Evolutionary conservation across 2,329 filamentous ascomycete species (phyloP).

Genomic region (Corynespora cassiicola): DNA sequence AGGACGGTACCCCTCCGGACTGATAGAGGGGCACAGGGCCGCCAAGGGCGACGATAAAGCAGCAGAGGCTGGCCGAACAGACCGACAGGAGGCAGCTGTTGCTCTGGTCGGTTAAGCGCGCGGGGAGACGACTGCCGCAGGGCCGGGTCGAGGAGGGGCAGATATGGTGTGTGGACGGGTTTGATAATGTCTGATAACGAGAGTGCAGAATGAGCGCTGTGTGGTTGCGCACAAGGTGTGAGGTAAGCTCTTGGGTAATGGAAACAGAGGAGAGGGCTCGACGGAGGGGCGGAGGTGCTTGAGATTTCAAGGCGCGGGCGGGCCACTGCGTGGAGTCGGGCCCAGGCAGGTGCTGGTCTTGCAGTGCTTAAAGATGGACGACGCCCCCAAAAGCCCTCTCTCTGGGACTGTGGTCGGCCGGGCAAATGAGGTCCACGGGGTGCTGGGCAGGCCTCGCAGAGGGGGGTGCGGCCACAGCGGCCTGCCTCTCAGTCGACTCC

Average conservation of each 20-base stretch:
- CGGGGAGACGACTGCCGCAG: constrained; percentile 38
- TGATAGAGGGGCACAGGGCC: constrained; percentile 44
- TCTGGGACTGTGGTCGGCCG: too few relatives aligned
- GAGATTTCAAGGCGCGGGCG: constrained; percentile 42
- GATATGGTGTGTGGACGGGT: constrained; percentile 43
- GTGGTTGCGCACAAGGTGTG: constrained; percentile 50
- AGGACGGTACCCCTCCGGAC: constrained; percentile 50
- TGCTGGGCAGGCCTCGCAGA: too few relatives aligned
- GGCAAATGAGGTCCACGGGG: too few relatives aligned
- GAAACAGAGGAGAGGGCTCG: constrained; percentile 43
- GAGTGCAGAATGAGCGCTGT: constrained; percentile 32
- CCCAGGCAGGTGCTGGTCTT: constrained; percentile 14
- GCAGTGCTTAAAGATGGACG: constrained; percentile 24
- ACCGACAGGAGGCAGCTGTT: constrained; percentile 30
- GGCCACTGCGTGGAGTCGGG: constrained; percentile 14
- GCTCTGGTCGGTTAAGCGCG: constrained; percentile 46
- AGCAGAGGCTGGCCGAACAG: constrained; percentile 20
- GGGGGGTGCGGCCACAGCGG: too few relatives aligned
- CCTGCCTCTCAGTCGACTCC: too few relatives aligned
- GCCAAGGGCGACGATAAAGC: constrained; percentile 41
- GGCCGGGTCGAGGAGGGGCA: constrained; percentile 38
- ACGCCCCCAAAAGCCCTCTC: constrained; percentile 22
- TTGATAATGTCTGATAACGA: constrained; percentile 55
- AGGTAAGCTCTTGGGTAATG: constrained; percentile 59
- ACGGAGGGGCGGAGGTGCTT: constrained; percentile 41